Evolutionary conservation across 306 rosid genomes (phyloP), one percentile per base, ranked within the genome.

Genomic region (Quillaja saponaria): DNA sequence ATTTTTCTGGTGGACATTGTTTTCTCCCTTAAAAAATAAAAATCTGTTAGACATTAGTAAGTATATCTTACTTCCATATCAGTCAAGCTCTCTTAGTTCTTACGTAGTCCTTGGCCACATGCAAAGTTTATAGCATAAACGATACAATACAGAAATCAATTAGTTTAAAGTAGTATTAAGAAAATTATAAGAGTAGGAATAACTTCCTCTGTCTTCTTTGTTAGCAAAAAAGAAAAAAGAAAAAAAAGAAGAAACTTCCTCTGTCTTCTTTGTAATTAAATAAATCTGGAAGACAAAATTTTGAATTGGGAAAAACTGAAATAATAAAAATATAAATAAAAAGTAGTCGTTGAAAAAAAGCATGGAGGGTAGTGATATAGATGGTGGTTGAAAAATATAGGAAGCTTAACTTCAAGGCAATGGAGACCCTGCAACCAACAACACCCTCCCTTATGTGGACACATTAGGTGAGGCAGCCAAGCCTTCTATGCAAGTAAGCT

Each of bases 361-460:
- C 56, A 55, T 14, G 7, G 55, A 45, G 49, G 13, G 20, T 56
- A 2, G 35, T 45, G n/a, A 37, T 10, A 37, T 37, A 37, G 13
- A 66, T 58, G 77, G 76, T 51, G 61, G 83, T 87, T 78, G 86
- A 78, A 68, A 63, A 18, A 64, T 66, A 63, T 74, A 74, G 67
- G 81, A 88, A 92, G 95, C 99, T 92, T 89, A 72, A 63, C 87
- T 83, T 89, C 85, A 78, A 42, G 96, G 98, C 98, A 88, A 92
- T 80, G 92, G 85, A 58, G 77, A 78, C 81, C 78, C 77, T 81
- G 86, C 90, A 89, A 86, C 99, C 78, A 86, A 84, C 81, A 66
- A 45, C 87, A 78, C 8, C 69, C 33, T 55, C 81, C 35, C 67
- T 77, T 64, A 77, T 70, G 84, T 81, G 76, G 82, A 74, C 82